These are phyloP conservation scores for Trichoderma parareesei DNA, from an alignment of 495 filamentous ascomycete genomes.

Conservation along the genomic window DNA sequence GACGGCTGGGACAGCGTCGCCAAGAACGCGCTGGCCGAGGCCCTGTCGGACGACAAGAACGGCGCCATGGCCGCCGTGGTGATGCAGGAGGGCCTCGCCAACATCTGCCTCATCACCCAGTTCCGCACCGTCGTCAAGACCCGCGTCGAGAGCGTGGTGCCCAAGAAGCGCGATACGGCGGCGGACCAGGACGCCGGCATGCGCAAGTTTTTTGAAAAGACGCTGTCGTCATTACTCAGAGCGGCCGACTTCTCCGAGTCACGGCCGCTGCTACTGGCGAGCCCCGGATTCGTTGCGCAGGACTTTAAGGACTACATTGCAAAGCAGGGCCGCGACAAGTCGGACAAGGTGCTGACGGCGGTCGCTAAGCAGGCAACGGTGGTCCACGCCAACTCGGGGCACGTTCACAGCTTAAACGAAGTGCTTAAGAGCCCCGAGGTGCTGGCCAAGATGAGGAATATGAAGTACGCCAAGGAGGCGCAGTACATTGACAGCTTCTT, in stretches of 20 bases:
- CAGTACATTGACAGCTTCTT: slow-evolving; percentile 80
- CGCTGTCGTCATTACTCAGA: slow-evolving; percentile 64
- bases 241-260: slow-evolving; percentile 66
- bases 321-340: slow-evolving; percentile 55
- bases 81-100: slow-evolving; percentile 90
- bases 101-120: slow-evolving; percentile 89
- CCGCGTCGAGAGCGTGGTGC: slow-evolving; percentile 73
- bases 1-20: slow-evolving; percentile 91
- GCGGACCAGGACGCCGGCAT: slow-evolving; percentile 68
- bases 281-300: slow-evolving; percentile 77
- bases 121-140: slow-evolving; percentile 84
- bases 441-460: slow-evolving; percentile 65
- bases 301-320: slow-evolving; percentile 77
- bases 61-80: slow-evolving; percentile 81
- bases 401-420: slow-evolving; percentile 79
- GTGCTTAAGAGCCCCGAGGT: slow-evolving; percentile 75
- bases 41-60: slow-evolving; percentile 63
- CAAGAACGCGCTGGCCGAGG: slow-evolving; percentile 66
- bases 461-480: slow-evolving; percentile 80
- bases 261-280: slow-evolving; percentile 75
- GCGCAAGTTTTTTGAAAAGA: slow-evolving; percentile 71
- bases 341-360: slow-evolving; percentile 50
- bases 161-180: slow-evolving; percentile 60
- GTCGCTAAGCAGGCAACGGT: slow-evolving; percentile 60
- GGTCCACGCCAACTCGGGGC: slow-evolving; percentile 76